A percentile compares a stretch with the other conserved stretches of the same genome.
phyloP scores from a whole-genome alignment of 768 basidiomycete genomes.

The Myochromella boudieri region DNA sequence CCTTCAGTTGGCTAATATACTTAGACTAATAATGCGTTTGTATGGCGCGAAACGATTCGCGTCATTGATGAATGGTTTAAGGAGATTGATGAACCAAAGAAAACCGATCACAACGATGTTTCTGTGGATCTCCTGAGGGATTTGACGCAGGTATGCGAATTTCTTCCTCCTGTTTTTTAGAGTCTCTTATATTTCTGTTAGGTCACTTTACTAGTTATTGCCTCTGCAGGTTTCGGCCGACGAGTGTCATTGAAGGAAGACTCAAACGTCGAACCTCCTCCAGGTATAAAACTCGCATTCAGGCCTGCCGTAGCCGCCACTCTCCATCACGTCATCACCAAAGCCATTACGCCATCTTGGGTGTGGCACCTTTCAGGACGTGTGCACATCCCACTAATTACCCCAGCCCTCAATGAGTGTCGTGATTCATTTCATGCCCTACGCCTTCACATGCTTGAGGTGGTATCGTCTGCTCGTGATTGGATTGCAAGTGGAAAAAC shows the following conservation, averaged over 20 bases:
- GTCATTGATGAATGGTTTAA: constrained; percentile 42
- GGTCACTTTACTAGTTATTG: constrained; percentile 37
- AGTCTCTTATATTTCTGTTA: constrained; percentile 5
- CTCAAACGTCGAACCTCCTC: constrained; percentile 20
- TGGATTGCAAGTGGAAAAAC: constrained; percentile 29
- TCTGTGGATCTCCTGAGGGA: constrained; percentile 23
- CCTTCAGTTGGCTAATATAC: background rate
- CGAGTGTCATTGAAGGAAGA: constrained; percentile 33
- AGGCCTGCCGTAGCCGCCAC: constrained; percentile 31
- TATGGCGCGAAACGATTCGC: constrained; percentile 44
- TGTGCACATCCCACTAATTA: constrained; percentile 34
- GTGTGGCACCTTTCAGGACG: constrained; percentile 27
- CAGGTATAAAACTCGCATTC: constrained; percentile 35
- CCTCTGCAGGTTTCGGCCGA: constrained; percentile 41
- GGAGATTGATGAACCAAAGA: constrained; percentile 26
- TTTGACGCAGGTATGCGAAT: constrained; percentile 22
- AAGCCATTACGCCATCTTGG: constrained; percentile 32
- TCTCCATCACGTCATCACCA: constrained; percentile 26
- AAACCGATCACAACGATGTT: background rate
- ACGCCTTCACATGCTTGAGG: constrained; percentile 37
- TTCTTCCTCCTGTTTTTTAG: background rate
- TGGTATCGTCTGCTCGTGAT: constrained; percentile 37
- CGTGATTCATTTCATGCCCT: constrained; percentile 35
- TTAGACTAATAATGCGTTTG: constrained; percentile 47
- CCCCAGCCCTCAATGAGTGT: constrained; percentile 27